Evolutionary conservation across 169 alveolate species (phyloP).

Genomic region (Eimeria mitis): DNA sequence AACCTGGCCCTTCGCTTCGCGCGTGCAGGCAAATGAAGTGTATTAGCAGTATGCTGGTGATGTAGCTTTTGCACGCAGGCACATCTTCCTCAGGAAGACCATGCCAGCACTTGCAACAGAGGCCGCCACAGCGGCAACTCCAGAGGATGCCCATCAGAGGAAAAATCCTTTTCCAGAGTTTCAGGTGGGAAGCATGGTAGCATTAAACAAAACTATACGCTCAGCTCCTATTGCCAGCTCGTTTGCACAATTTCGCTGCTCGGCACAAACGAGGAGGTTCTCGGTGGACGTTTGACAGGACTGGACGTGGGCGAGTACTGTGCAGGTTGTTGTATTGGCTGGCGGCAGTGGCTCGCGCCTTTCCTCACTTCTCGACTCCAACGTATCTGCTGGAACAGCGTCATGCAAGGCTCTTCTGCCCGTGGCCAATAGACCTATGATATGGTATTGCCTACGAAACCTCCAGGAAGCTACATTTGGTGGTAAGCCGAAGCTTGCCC

Average conservation of each 20-base stretch:
- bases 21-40: background rate
- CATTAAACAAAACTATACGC: background rate
- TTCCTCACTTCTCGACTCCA: constrained; percentile 32
- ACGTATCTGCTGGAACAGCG: constrained; percentile 2
- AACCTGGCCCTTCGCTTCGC: background rate
- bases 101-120: constrained; percentile 43
- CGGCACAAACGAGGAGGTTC: background rate
- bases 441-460: constrained; percentile 80
- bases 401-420: constrained; percentile 82
- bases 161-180: constrained; percentile 68
- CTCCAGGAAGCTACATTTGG: constrained; percentile 81
- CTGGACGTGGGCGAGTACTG: background rate
- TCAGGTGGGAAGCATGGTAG: constrained; percentile 30
- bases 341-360: constrained; percentile 81
- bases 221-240: background rate
- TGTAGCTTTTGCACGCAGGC: background rate
- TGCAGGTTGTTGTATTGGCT: constrained; percentile 80
- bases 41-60: background rate
- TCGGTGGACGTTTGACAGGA: background rate
- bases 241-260: background rate
- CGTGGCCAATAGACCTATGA: constrained; percentile 80
- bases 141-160: constrained; percentile 50
- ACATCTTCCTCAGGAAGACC: background rate
- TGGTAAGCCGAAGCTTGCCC: constrained; percentile 10
- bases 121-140: constrained; percentile 46